Evolutionary conservation across 1,284 basidiomycete species (phyloP).

Genomic region (Pascua sp.): DNA sequence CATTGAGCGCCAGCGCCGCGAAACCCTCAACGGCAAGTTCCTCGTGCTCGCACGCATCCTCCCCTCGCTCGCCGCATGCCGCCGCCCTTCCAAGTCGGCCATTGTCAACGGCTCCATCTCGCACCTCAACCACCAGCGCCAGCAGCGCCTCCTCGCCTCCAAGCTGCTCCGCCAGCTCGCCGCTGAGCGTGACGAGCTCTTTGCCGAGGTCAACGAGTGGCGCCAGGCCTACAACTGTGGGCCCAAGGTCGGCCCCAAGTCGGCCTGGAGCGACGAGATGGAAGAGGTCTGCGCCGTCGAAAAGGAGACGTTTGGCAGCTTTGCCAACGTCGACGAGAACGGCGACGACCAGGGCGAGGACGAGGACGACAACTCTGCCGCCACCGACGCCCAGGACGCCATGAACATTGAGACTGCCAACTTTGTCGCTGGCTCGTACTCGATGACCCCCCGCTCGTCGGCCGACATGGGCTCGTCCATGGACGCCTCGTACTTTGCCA

Average conservation of each 20-base stretch:
- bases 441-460: slow-evolving; percentile 31
- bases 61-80: slow-evolving; percentile 81
- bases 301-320: slow-evolving; percentile 48
- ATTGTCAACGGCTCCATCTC: slow-evolving; percentile 90
- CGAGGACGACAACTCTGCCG: slow-evolving; percentile 17
- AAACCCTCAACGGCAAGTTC: slow-evolving; percentile 86
- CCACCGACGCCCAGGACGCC: slow-evolving; percentile 2
- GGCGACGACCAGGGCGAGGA: slow-evolving; percentile 38
- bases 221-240: slow-evolving; percentile 62
- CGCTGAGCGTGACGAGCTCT: slow-evolving; percentile 71
- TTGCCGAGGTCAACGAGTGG: slow-evolving; percentile 83
- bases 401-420: slow-evolving; percentile 23
- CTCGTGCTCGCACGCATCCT: slow-evolving; percentile 78
- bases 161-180: slow-evolving; percentile 71
- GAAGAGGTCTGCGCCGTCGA: slow-evolving; percentile 47
- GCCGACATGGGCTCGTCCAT: slow-evolving; percentile 23
- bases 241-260: slow-evolving; percentile 57
- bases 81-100: slow-evolving; percentile 86
- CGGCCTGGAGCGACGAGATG: slow-evolving; percentile 50
- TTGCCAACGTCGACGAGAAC: slow-evolving; percentile 32
- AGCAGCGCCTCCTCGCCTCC: slow-evolving; percentile 71
- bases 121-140: slow-evolving; percentile 73
- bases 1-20: slow-evolving; percentile 83
- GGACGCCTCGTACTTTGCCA: background rate
- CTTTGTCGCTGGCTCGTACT: slow-evolving; percentile 17